Base-by-base conservation (phyloP, 108 stramenopile species). In the Cyclotella cryptica region DNA sequence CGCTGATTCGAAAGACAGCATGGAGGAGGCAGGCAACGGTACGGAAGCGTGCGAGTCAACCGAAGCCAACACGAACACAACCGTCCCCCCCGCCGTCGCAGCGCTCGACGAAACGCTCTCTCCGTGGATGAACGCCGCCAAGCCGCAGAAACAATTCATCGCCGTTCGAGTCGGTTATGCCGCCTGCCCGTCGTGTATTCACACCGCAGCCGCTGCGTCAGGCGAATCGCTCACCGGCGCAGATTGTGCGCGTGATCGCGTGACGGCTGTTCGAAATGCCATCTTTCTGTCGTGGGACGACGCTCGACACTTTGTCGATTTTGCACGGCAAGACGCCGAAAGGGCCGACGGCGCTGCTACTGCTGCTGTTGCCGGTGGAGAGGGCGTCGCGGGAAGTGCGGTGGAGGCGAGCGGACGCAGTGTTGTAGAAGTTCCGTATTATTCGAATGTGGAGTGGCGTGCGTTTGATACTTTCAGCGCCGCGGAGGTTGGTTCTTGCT, bases 201-300 rank as follows among this genome's bases (percentile, higher is more conserved):
- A 47, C 28, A 7, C 22, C 39, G 41, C 55, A 21, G 22, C 9
- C 15, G 75, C 12, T 21, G 11, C 65, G 19, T 17, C 29, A 24
- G 39, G 14, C 0, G 17, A 49, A 19, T 3, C 17, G 3, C 49
- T 51, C 66, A 12, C 18, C 73, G 66, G 19, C 41, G 35, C 10
- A 27, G 41, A 9, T 14, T 19, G 28, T 40, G 61, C 3, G 1
- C 61, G 17, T 14, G 18, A 11, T 46, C 67, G 26, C 39, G 44
- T 60, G 27, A 24, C 69, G 10, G 42, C 68, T 21, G 44, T 80
- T 24, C 67, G 74, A 9, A 58, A 46, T 40, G 79, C 75, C 55
- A 75, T 80, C 40, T 80, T 79, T 59, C 51, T 79, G 13, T 49
- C 22, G 0, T 79, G 78, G 78, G 66, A 79, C 19, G 78, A 79